A percentile compares a stretch with the other conserved stretches of the same genome.
Evolutionary conservation across 2,329 filamentous ascomycete genomes (phyloP).

Genomic region (Ampelomyces quisqualis): DNA sequence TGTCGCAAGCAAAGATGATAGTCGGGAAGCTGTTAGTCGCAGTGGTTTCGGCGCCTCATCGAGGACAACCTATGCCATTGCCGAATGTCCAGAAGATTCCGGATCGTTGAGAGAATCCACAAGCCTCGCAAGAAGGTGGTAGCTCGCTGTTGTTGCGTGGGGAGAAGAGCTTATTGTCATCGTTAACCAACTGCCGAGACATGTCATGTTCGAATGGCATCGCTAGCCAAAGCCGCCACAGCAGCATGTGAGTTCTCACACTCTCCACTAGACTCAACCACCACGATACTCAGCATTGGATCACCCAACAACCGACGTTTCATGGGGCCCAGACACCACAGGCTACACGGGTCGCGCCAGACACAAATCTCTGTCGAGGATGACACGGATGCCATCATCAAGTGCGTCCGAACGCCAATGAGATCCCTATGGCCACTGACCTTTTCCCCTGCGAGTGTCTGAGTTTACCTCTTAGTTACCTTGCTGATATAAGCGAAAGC

Average conservation of each 20-base stretch:
- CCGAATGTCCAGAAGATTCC: background rate
- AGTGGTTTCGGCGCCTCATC: slow-evolving; percentile 5
- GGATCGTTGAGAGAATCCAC: background rate
- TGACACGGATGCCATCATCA: background rate
- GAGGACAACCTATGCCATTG: slow-evolving; percentile 4
- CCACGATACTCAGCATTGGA: slow-evolving; percentile 6
- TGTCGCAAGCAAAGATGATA: background rate
- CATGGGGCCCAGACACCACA: slow-evolving; percentile 9
- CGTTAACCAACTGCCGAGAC: background rate
- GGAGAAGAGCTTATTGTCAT: background rate
- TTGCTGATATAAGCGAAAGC: slow-evolving; percentile 9
- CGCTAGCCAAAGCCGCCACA: background rate
- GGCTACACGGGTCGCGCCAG: slow-evolving; percentile 7
- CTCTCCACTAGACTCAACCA: slow-evolving; percentile 3
- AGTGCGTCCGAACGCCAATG: slow-evolving; percentile 1
- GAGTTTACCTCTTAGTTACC: slow-evolving; percentile 7
- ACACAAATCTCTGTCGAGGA: slow-evolving; percentile 1
- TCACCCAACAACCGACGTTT: slow-evolving; percentile 13
- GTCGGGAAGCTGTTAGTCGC: background rate
- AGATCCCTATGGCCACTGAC: slow-evolving; percentile 4
- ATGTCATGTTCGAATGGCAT: background rate
- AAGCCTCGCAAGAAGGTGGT: background rate
- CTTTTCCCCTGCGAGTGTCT: slow-evolving; percentile 5
- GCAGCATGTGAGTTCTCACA: slow-evolving; percentile 1
- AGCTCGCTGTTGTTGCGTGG: background rate